A percentile compares a stretch with the other conserved stretches of the same genome.
These are phyloP conservation scores for Asterionellopsis glacialis DNA, from an alignment of 108 stramenopile genomes.

Conservation along the genomic window DNA sequence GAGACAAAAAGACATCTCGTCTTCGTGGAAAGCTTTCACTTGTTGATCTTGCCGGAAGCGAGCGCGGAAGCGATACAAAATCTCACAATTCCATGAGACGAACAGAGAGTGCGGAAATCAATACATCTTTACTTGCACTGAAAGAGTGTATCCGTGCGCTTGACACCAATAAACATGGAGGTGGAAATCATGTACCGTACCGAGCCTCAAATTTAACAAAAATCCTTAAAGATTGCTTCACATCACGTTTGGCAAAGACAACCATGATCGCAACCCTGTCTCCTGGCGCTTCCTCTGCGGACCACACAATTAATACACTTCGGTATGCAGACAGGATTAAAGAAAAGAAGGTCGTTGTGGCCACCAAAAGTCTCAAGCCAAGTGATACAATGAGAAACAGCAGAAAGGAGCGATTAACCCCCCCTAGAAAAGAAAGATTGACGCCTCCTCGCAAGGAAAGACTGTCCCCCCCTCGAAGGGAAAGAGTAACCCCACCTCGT, in stretches of 20 bases:
- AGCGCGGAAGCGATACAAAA: constrained; percentile 95
- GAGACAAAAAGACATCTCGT: constrained; percentile 45
- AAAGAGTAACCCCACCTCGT: too few relatives aligned
- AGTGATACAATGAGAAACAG: background rate
- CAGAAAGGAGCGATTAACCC: too few relatives aligned
- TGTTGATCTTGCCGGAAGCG: constrained; percentile 96
- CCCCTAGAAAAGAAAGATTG: too few relatives aligned
- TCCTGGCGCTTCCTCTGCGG: constrained; percentile 88
- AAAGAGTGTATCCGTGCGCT: constrained; percentile 98
- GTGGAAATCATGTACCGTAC: constrained; percentile 91
- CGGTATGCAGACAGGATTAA: constrained; percentile 96
- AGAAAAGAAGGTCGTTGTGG: constrained; percentile 61
- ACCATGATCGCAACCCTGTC: constrained; percentile 98
- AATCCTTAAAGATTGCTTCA: constrained; percentile 97
- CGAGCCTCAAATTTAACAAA: constrained; percentile 97
- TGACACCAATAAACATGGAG: constrained; percentile 39
- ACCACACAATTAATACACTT: constrained; percentile 98
- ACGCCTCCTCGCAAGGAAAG: too few relatives aligned
- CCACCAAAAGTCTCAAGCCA: background rate
- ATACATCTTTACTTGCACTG: constrained; percentile 92
- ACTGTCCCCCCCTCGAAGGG: too few relatives aligned
- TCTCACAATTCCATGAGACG: constrained; percentile 91
- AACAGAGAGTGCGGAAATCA: constrained; percentile 96
- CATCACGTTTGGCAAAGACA: constrained; percentile 80
- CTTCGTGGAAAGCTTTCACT: constrained; percentile 86